Evolutionary conservation across 2,329 filamentous ascomycete species (phyloP), one percentile per base, ranked within the genome.

Genomic region (Alternaria ventricosa): DNA sequence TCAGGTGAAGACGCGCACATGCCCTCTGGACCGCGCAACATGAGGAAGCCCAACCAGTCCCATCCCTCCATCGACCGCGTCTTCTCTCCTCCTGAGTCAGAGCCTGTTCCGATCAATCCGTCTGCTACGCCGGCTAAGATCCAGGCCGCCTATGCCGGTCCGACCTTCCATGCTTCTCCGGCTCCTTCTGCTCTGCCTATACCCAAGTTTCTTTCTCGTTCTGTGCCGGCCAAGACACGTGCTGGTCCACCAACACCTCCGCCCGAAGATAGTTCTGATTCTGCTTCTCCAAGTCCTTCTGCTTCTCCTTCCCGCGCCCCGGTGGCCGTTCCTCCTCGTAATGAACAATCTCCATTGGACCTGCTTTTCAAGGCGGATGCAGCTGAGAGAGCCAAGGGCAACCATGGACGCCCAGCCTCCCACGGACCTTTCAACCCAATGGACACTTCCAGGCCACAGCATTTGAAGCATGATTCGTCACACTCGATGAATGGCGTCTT

Each of bases 161-260:
- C 95, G 33, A 96, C 94, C 6, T 99, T 98, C 79, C 94, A 97
- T 80, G 92, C 94, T 44, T 98, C 96, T 9, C 96, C 96, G 20
- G 95, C 94, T 2, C 92, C 96, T 0, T 96, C 94, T 9, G 90
- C 93, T 23, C 85, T 99, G 30, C 96, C 96, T 0, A 91, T 97
- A 62, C 96, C 96, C 11, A 96, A 91, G 75, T 97, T 97, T 79
- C 88, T 92, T 65, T 90, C 91, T 27, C 94, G 91, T 73, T 89
- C 92, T 0, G 85, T 92, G 12, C 89, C 90, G 4, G 90, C 91
- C 61, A 79, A 79, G 67, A 65, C 73, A 20, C 68, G 65, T 15
- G 51, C 68, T 22, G 71, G 69, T 25, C 75, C 75, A n/a, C 90
- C 89, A 4, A 88, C 81, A 13, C 80, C 80, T 20, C 77, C 81